Evolutionary conservation across 2,329 filamentous ascomycete species (phyloP), one percentile per base, ranked within the genome.

Genomic region (Cordyceps tenuipes): DNA sequence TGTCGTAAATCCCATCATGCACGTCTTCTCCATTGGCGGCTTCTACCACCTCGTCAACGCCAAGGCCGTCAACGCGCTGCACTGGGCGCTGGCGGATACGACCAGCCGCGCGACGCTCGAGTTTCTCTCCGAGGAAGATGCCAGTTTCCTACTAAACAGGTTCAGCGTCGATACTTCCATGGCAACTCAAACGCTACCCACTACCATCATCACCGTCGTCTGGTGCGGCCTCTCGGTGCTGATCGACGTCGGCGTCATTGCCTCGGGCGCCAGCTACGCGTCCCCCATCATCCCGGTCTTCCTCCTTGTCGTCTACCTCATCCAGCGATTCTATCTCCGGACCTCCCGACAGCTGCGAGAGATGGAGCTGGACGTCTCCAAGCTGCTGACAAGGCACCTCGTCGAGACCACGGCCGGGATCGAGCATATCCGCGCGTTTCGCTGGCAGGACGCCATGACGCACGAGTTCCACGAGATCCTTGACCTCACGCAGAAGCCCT

Each of bases 401-500:
- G 67, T 73, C 21, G 80, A 82, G 61, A 76, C 76, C 4, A 63
- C 78, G 0, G 68, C 71, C 15, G 79, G 79, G 0, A 62, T 81
- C 1, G 63, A 71, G 0, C 80, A 77, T 0, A 77, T 82, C 48
- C 75, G 81, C 17, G 79, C 81, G 1, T 83, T 82, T 61, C 75
- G 76, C 4, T 84, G 82, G 82, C 71, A 78, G 43, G 66, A 69
- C 1, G 66, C 69, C 4, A 74, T 77, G 59, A 69, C 73, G 36
- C 63, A 73, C 26, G 74, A 75, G 61, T 80, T 79, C 23, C 68
- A 76, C n/a, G 62, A 65, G 4, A 70, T 81, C 0, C 68, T 84
- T 1, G 77, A 84, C 61, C 23, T 54, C 12, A 80, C 80, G 0
- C 82, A 84, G 63, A 68, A 73, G 26, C 80, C 82, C 0, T 79